phyloP scores from a whole-genome alignment of 2,329 filamentous ascomycete genomes.

The Alternaria solani region DNA sequence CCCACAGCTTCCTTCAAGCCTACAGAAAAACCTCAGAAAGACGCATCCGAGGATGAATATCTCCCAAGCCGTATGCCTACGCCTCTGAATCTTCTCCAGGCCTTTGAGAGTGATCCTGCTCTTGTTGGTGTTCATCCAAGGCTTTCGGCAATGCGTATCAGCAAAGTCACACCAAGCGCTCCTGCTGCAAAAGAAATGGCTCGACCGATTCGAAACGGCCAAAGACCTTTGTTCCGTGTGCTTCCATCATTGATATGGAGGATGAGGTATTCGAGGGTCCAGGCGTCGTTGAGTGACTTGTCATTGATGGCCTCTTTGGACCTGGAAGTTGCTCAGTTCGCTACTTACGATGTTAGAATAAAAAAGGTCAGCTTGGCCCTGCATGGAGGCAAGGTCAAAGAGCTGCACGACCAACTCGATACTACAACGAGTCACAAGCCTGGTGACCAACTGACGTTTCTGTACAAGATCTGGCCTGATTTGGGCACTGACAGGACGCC shows the following conservation, averaged over 20 bases:
- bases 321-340: constrained; percentile 75
- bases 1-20: constrained; percentile 65
- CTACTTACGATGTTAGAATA: constrained; percentile 71
- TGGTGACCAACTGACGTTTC: constrained; percentile 77
- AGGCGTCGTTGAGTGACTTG: constrained; percentile 59
- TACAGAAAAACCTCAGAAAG: constrained; percentile 53
- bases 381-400: constrained; percentile 65
- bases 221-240: constrained; percentile 69
- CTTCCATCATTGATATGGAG: constrained; percentile 76
- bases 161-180: constrained; percentile 73
- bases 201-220: constrained; percentile 70
- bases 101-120: constrained; percentile 72
- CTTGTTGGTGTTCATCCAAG: constrained; percentile 69
- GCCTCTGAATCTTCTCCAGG: constrained; percentile 78
- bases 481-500: constrained; percentile 56
- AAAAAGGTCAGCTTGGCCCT: constrained; percentile 66
- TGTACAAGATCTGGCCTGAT: constrained; percentile 68
- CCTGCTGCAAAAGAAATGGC: constrained; percentile 66
- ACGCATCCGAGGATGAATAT: constrained; percentile 65
- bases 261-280: constrained; percentile 74
- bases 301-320: constrained; percentile 75
- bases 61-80: constrained; percentile 73
- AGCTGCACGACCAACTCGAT: constrained; percentile 57
- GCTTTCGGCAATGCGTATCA: constrained; percentile 77
- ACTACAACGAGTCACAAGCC: constrained; percentile 68